These are phyloP conservation scores for Tuber brumale DNA, from an alignment of 495 filamentous ascomycete species.

Conservation along the genomic window DNA sequence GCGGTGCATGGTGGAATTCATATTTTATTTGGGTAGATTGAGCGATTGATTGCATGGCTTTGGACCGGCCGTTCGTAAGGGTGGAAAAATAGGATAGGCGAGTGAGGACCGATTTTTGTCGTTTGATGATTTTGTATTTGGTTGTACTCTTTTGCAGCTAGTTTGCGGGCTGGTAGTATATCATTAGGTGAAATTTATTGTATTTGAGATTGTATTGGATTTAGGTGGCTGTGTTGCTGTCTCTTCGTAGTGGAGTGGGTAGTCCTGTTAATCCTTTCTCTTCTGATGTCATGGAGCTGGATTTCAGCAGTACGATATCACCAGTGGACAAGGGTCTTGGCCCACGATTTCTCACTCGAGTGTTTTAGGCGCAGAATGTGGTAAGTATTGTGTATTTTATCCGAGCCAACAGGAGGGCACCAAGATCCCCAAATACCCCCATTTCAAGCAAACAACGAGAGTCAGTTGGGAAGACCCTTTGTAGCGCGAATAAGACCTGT, in stretches of 20 bases:
- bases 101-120: not conserved
- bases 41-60: not conserved
- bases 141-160: not conserved
- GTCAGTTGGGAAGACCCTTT: not conserved
- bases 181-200: not conserved
- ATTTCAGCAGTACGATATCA: not conserved
- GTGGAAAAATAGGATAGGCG: not conserved
- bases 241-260: not conserved
- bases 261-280: not conserved
- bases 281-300: not conserved
- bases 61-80: not conserved
- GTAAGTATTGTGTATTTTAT: not conserved
- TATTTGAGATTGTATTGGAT: not conserved
- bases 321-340: not conserved
- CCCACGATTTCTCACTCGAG: not conserved
- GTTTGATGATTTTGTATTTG: not conserved
- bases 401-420: not conserved
- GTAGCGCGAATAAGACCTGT: not conserved
- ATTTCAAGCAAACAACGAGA: not conserved
- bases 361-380: not conserved
- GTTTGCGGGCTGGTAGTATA: not conserved
- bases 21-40: not conserved
- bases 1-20: not conserved
- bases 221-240: not conserved
- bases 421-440: not conserved